A percentile compares a stretch with the other conserved stretches of the same genome.
phyloP scores from a whole-genome alignment of 306 rosid species.

The Pueraria montana region DNA sequence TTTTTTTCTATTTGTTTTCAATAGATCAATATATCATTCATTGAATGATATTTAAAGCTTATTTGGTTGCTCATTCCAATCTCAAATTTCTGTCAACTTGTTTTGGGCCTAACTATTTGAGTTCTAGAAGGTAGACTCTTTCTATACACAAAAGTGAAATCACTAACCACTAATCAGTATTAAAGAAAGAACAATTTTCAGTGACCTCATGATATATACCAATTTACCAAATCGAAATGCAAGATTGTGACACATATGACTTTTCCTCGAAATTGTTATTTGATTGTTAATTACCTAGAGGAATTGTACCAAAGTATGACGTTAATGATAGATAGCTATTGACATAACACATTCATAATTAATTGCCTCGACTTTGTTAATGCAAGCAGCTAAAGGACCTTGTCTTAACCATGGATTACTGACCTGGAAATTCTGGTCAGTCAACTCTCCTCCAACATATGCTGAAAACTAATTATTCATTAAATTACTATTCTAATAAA shows the following conservation, averaged over 20 bases:
- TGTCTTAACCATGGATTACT: not conserved
- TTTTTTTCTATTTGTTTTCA: too few species aligned
- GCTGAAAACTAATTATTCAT: not conserved
- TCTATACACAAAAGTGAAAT: too few species aligned
- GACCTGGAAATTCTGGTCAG: slow-evolving; percentile 14
- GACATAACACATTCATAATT: not conserved
- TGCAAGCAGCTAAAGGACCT: not conserved
- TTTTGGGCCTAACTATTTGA: too few species aligned
- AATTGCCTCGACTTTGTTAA: not conserved
- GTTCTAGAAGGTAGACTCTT: too few species aligned
- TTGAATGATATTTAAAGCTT: too few species aligned
- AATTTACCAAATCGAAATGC: not conserved
- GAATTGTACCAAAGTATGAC: not conserved
- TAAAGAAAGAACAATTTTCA: not conserved
- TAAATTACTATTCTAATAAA: not conserved
- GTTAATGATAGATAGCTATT: not conserved
- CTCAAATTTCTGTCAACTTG: too few species aligned
- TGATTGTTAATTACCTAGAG: not conserved
- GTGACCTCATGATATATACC: not conserved
- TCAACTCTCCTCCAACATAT: slow-evolving; percentile 41
- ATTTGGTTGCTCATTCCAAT: too few species aligned
- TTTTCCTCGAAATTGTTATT: not conserved
- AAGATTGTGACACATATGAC: not conserved
- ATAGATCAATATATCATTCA: too few species aligned
- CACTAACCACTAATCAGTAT: too few species aligned